A percentile compares a stretch with the other conserved stretches of the same genome.
Conservation (phyloP, 2,329 filamentous ascomycete genomes). For the Monilinia polystroma region DNA sequence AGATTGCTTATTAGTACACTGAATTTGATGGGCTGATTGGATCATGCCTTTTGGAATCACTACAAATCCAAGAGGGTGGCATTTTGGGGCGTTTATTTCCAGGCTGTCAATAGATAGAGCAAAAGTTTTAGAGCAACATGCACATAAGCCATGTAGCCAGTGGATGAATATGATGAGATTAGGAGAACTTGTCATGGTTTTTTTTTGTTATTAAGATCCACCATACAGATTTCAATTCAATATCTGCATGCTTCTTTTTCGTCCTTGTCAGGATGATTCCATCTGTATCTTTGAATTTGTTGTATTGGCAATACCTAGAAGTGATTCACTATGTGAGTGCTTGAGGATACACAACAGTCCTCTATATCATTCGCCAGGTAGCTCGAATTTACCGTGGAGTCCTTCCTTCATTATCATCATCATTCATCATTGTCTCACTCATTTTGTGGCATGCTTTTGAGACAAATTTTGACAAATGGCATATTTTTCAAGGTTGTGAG, state of each 20-base stretch:
- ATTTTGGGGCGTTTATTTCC: slow-evolving; percentile 6
- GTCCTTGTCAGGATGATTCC: not conserved
- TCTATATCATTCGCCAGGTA: too few relatives aligned
- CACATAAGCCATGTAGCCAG: not conserved
- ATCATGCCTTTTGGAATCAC: slow-evolving; percentile 6
- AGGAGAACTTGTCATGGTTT: not conserved
- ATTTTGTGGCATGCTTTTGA: too few relatives aligned
- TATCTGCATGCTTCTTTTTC: not conserved
- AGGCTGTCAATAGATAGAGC: slow-evolving; percentile 11
- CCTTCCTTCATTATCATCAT: too few relatives aligned
- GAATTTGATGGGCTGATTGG: slow-evolving; percentile 10
- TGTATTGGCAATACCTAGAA: too few relatives aligned
- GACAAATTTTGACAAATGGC: too few relatives aligned
- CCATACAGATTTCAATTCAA: not conserved
- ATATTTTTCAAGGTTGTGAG: too few relatives aligned
- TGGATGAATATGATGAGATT: not conserved
- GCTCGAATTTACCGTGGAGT: too few relatives aligned
- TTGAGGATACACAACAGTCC: too few relatives aligned
- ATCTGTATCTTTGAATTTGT: not conserved
- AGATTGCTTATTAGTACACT: slow-evolving; percentile 13
- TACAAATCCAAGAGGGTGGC: not conserved
- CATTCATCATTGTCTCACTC: too few relatives aligned
- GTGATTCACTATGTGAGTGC: too few relatives aligned
- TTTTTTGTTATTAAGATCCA: slow-evolving; percentile 1
- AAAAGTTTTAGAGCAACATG: slow-evolving; percentile 1